These are phyloP conservation scores for Sutorius australiensis DNA, from an alignment of 768 basidiomycete genomes.

Conservation along the genomic window DNA sequence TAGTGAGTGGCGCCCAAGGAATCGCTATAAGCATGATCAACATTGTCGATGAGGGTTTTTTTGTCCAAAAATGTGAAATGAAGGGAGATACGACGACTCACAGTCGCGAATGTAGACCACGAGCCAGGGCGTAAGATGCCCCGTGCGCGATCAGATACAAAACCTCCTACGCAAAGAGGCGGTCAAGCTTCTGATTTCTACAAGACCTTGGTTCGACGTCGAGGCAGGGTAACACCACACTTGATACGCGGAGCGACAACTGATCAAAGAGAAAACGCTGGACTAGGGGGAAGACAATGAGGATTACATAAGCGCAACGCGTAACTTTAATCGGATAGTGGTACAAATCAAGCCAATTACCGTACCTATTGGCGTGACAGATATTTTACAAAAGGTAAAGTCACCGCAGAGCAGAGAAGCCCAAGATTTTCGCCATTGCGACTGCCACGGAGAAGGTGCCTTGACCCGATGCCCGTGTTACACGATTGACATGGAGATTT, in stretches of 20 bases:
- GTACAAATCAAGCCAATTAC: no score
- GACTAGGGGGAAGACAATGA: not conserved
- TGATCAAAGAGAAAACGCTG: not conserved
- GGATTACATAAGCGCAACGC: conserved; percentile 2
- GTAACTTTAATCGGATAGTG: no score
- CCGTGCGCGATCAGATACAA: not conserved
- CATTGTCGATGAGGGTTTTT: not conserved
- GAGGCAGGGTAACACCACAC: not conserved
- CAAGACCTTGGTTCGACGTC: not conserved
- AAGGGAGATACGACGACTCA: conserved; percentile 2
- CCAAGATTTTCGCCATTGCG: no score
- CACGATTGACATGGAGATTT: no score
- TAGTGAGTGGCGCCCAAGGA: not conserved
- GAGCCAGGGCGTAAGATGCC: not conserved
- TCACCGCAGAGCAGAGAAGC: no score
- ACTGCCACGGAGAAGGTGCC: no score
- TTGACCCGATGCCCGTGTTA: no score
- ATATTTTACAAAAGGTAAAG: no score
- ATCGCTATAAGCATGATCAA: not conserved
- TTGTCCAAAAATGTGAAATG: not conserved
- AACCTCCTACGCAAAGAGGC: not conserved
- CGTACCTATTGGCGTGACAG: no score
- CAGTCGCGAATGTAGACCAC: conserved; percentile 4
- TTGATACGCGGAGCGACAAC: not conserved
- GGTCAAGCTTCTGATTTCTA: not conserved